Conservation (phyloP, 768 basidiomycete species). For the Chlorophyllum brunneum region DNA sequence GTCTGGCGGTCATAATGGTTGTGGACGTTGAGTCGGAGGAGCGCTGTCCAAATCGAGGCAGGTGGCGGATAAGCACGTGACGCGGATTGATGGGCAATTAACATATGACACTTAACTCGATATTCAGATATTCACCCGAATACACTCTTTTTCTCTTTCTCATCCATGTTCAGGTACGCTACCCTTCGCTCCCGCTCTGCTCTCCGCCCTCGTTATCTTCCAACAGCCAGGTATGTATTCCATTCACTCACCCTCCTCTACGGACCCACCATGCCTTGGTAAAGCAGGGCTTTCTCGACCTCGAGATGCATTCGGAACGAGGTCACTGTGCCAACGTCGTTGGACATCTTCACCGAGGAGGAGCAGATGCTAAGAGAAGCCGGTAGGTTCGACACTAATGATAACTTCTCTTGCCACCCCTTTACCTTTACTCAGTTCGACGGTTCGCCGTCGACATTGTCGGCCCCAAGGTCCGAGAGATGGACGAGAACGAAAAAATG, state of each 20-base stretch:
- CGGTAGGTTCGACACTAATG: conserved; percentile 43
- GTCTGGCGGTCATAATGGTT: conserved; percentile 35
- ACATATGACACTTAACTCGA: conserved; percentile 16
- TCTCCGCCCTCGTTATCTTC: conserved; percentile 8
- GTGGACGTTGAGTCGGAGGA: conserved; percentile 13
- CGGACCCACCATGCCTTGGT: neutral
- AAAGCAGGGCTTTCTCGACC: conserved; percentile 33
- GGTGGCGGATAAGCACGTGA: conserved; percentile 21
- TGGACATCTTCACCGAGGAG: conserved; percentile 89
- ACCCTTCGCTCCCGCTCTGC: conserved; percentile 17
- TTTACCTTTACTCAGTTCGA: conserved; percentile 49
- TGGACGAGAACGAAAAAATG: conserved; percentile 98
- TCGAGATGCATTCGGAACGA: conserved; percentile 30
- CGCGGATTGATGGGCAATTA: conserved; percentile 11
- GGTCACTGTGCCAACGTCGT: conserved; percentile 40
- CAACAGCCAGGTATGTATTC: conserved; percentile 9
- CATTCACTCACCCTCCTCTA: neutral
- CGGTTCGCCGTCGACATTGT: conserved; percentile 90
- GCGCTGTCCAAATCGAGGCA: conserved; percentile 12
- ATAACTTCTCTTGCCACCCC: neutral
- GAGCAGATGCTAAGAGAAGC: conserved; percentile 91
- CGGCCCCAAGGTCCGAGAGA: conserved; percentile 87
- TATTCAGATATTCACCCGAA: neutral
- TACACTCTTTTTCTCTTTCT: neutral
- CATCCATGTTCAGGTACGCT: conserved; percentile 24